These are phyloP conservation scores for Venturia oleaginea DNA, from an alignment of 2,329 filamentous ascomycete species.

Conservation along the genomic window DNA sequence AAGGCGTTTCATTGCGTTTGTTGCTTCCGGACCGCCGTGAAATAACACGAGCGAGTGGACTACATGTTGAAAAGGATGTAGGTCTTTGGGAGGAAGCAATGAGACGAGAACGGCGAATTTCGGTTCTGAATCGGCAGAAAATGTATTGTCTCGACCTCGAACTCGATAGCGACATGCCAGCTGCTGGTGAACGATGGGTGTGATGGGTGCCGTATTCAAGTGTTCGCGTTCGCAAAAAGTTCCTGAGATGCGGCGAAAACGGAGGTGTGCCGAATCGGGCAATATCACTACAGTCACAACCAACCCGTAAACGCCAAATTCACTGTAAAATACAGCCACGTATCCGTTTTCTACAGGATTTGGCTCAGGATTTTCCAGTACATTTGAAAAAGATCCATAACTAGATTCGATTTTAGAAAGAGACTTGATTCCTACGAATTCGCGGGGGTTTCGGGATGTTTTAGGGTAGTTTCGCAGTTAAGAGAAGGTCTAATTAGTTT, in stretches of 20 bases:
- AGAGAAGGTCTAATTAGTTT: too few species aligned
- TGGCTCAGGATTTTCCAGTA: too few species aligned
- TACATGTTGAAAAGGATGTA: not conserved
- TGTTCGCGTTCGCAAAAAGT: not conserved
- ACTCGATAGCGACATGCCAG: slow-evolving; percentile 4
- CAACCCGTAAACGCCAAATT: not conserved
- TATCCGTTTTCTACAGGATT: too few species aligned
- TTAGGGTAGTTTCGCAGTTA: too few species aligned
- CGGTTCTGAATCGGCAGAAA: not conserved
- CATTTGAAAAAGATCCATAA: too few species aligned
- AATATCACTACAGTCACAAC: not conserved
- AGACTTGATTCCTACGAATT: too few species aligned
- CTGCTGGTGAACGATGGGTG: not conserved
- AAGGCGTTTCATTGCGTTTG: not conserved
- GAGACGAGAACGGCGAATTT: not conserved
- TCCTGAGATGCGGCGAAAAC: not conserved
- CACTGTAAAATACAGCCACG: too few species aligned
- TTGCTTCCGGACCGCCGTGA: not conserved
- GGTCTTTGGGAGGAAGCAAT: not conserved
- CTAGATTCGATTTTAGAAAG: too few species aligned
- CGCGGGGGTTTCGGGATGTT: too few species aligned
- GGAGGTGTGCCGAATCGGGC: not conserved
- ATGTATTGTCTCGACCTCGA: not conserved
- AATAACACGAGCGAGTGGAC: not conserved
- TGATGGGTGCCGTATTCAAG: not conserved